Percentiles rank a stretch among this genome's conserved stretches.
Conservation (phyloP, 140 eudicot genomes). For the Stevia rebaudiana region DNA sequence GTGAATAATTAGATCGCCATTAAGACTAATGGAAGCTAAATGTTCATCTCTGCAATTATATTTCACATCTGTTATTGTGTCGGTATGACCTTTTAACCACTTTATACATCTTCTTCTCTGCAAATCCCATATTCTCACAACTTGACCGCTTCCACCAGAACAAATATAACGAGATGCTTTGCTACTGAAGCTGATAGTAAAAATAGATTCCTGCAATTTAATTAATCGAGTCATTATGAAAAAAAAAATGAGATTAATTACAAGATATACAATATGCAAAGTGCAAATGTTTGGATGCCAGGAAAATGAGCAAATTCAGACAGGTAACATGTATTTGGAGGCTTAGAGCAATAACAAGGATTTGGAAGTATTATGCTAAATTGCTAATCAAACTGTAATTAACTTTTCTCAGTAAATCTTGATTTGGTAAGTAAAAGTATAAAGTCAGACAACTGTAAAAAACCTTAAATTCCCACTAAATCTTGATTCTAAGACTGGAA, state of each 20-base stretch:
- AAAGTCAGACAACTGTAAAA: too few relatives aligned
- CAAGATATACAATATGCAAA: not conserved
- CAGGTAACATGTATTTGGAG: slow-evolving; percentile 1
- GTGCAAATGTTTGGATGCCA: not conserved
- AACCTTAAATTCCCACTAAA: not conserved
- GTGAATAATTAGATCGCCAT: slow-evolving; percentile 81
- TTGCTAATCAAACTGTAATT: not conserved
- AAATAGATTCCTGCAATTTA: slow-evolving; percentile 64
- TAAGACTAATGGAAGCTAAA: slow-evolving; percentile 84
- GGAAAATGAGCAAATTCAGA: not conserved
- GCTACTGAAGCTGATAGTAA: slow-evolving; percentile 73
- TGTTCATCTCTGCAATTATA: slow-evolving; percentile 97
- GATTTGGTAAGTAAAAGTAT: too few relatives aligned
- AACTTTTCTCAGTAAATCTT: not conserved
- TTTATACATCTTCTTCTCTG: slow-evolving; percentile 90
- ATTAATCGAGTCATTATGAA: not conserved
- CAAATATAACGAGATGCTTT: slow-evolving; percentile 88
- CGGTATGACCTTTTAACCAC: slow-evolving; percentile 93
- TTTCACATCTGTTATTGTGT: slow-evolving; percentile 71
- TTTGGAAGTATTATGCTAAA: not conserved
- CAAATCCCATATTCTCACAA: slow-evolving; percentile 94
- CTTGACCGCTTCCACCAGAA: slow-evolving; percentile 92
- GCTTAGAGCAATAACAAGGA: slow-evolving; percentile 2
- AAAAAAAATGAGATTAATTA: slow-evolving; percentile 7
- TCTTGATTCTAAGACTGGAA: slow-evolving; percentile 8